phyloP scores from a whole-genome alignment of 2,329 filamentous ascomycete species.

The Aspergillus sp. region DNA sequence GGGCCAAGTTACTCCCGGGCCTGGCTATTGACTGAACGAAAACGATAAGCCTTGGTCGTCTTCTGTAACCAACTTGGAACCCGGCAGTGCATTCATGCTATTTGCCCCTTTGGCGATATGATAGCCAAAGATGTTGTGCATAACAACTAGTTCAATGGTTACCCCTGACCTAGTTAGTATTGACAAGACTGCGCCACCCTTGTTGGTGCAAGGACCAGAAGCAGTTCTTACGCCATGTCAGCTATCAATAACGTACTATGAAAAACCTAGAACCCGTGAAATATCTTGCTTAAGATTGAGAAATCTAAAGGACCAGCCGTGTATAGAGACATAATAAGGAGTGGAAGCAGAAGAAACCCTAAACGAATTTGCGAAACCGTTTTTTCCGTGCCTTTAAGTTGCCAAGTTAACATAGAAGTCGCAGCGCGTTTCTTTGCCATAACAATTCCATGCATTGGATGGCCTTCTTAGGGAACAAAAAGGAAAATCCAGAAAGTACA shows the following conservation, averaged over 20 bases:
- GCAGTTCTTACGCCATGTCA: neutral
- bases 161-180: neutral
- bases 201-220: neutral
- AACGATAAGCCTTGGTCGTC: too few species aligned
- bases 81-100: neutral
- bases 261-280: neutral
- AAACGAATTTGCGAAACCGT: neutral
- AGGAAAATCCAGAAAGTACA: neutral
- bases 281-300: conserved; percentile 5
- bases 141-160: neutral
- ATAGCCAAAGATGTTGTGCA: neutral
- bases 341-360: neutral
- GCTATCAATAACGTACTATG: neutral
- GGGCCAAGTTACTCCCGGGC: too few species aligned
- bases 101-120: neutral
- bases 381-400: neutral
- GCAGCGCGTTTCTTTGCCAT: neutral
- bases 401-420: neutral
- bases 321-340: conserved; percentile 7
- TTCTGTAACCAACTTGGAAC: neutral
- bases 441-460: neutral
- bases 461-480: neutral
- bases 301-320: conserved; percentile 6
- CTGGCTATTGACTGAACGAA: too few species aligned
- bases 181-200: neutral